Conservation (phyloP, 108 stramenopile genomes). For the Bacterosira constricta region DNA sequence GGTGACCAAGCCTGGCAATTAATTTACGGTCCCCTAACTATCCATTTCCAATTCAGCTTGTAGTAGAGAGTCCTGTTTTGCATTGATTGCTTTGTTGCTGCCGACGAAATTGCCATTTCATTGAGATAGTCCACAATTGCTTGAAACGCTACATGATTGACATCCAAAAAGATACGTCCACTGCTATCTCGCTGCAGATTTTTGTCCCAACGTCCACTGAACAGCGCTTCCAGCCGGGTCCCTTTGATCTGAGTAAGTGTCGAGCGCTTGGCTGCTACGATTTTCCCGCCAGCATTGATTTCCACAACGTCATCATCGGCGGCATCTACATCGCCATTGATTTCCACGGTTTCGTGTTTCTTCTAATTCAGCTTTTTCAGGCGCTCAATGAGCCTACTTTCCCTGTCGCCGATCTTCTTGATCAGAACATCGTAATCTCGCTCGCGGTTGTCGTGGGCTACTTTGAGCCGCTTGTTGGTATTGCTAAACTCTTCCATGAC, state of each 20-base stretch:
- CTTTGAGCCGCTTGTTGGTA: background rate
- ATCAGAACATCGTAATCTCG: background rate
- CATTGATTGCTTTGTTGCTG: no score
- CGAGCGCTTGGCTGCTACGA: background rate
- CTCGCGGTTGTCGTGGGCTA: background rate
- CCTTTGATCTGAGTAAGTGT: constrained; percentile 9
- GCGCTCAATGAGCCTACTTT: background rate
- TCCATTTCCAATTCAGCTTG: no score
- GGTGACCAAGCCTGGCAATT: no score
- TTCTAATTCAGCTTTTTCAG: background rate
- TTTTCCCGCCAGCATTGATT: constrained; percentile 15
- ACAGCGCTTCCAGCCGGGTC: constrained; percentile 8
- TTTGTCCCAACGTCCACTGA: constrained; percentile 25
- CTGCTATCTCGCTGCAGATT: constrained; percentile 1
- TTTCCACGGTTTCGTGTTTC: background rate
- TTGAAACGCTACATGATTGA: constrained; percentile 7
- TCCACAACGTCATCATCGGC: constrained; percentile 1
- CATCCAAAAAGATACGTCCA: constrained; percentile 17
- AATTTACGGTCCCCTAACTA: no score
- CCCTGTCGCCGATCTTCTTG: no score
- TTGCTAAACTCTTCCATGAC: background rate
- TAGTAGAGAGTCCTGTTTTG: no score
- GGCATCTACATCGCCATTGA: constrained; percentile 3
- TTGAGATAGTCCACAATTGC: constrained; percentile 16
- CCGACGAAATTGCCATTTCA: constrained; percentile 6